phyloP scores from a whole-genome alignment of 2,329 filamentous ascomycete species.

The Aspergillus chevalieri region DNA sequence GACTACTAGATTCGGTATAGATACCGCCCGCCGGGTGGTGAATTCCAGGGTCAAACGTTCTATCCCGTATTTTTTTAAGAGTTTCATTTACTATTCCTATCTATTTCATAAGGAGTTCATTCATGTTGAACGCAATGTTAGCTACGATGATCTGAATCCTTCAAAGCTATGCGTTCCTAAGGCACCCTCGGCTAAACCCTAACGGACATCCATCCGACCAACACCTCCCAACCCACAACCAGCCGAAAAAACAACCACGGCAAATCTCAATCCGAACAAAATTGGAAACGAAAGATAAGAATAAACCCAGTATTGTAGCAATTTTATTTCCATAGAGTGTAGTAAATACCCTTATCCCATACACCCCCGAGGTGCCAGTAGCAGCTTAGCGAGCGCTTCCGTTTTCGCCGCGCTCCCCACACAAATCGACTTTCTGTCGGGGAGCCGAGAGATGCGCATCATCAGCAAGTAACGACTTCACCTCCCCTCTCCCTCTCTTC shows the following conservation, averaged over 20 bases:
- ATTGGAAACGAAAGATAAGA: background rate
- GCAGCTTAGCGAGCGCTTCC: conserved; percentile 18
- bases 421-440: conserved; percentile 14
- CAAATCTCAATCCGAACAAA: background rate
- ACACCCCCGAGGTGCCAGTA: conserved; percentile 1
- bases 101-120: too few species aligned
- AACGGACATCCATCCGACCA: background rate
- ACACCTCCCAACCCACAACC: conserved; percentile 1
- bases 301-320: background rate
- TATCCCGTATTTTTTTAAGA: background rate
- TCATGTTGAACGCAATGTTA: too few species aligned
- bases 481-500: conserved; percentile 1
- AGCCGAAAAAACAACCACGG: background rate
- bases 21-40: conserved; percentile 2
- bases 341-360: conserved; percentile 1
- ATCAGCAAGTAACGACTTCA: conserved; percentile 5
- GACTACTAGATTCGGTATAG: conserved; percentile 13
- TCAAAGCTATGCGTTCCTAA: too few species aligned
- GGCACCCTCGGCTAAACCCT: background rate
- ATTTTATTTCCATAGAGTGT: background rate
- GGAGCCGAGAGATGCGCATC: conserved; percentile 10
- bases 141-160: too few species aligned
- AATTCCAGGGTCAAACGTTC: background rate
- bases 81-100: background rate
- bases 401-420: conserved; percentile 18